Evolutionary conservation across 1,139 yeast species (phyloP), one percentile per base, ranked within the genome.

Genomic region (Yamadazyma dendronema): DNA sequence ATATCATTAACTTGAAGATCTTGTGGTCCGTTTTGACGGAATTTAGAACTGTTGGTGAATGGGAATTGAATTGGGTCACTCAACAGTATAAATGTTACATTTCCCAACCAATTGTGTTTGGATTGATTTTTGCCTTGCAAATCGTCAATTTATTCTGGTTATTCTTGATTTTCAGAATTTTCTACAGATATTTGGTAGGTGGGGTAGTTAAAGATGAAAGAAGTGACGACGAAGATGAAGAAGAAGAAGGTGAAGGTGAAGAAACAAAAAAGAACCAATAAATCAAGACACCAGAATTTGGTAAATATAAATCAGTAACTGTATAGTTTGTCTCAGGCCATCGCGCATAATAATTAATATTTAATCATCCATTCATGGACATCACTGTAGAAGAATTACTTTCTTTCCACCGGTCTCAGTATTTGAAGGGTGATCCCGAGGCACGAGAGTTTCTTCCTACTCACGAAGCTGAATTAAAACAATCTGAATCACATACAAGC

Each of bases 1-100:
- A 92, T 57, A 87, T 79, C 59, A 62, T 89, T 48, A 92, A 90
- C 61, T 54, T 90, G 45, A 77, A 69, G 53, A 85, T 92, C 44
- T 72, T 92, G 49, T 87, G 87, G 84, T 89, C 97, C 1, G 83
- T 92, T 24, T 67, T 85, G 38, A 89, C 97, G 17, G 95, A 89
- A 59, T 92, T 86, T 63, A 75, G 72, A 47, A 78, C 94, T 3
- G 88, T 87, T 25, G 97, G 97, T 33, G 81, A 82, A 43, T 89
- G 74, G 65, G 75, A 74, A 39, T 72, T 94, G 51, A 81, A 88
- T 66, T 92, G 90, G 81, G 87, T 75, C n/a, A 82, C 94, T 23
- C 92, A 89, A 59, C 96, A 90, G 61, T 92, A 90, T 70, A 92
- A 94, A 64, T 92, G 97, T 65, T 88, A 87, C 83, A 86, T 94